Conservation (phyloP, 23 red algal species). For the Pyropia haitanensis region DNA sequence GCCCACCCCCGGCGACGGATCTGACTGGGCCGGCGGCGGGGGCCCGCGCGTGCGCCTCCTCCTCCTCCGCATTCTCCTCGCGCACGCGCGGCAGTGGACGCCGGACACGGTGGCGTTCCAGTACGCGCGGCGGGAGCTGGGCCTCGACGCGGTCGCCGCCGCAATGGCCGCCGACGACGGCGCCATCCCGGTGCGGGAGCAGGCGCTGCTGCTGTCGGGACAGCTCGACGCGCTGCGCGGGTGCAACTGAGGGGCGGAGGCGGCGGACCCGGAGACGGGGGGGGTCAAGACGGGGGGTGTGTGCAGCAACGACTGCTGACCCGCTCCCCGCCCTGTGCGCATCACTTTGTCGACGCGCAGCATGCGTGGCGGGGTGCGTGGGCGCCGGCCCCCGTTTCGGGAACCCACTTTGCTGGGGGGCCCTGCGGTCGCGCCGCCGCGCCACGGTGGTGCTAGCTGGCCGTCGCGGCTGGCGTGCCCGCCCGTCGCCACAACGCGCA, state of each 20-base stretch:
- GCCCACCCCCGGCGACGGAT: too few species aligned
- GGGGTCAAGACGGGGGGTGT: too few species aligned
- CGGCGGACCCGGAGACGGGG: neutral
- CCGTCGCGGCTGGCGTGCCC: too few species aligned
- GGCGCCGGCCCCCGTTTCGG: too few species aligned
- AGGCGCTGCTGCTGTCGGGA: conserved; percentile 32
- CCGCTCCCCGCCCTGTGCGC: too few species aligned
- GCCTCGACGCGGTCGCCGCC: conserved; percentile 28
- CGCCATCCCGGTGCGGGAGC: conserved; percentile 52
- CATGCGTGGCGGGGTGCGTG: too few species aligned
- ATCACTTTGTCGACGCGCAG: too few species aligned
- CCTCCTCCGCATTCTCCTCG: conserved; percentile 32
- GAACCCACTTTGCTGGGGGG: too few species aligned
- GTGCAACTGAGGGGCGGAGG: neutral
- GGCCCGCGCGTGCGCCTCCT: conserved; percentile 47
- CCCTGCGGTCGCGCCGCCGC: too few species aligned
- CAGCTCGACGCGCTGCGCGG: conserved; percentile 15
- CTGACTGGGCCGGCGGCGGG: conserved; percentile 1
- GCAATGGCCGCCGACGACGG: conserved; percentile 22
- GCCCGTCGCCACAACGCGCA: too few species aligned
- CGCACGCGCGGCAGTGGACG: conserved; percentile 33
- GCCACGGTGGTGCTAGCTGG: too few species aligned
- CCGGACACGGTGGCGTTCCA: conserved; percentile 8
- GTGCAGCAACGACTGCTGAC: too few species aligned
- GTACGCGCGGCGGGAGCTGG: conserved; percentile 14